phyloP scores from a whole-genome alignment of 2,329 filamentous ascomycete genomes.

The Pseudogymnoascus sp. region DNA sequence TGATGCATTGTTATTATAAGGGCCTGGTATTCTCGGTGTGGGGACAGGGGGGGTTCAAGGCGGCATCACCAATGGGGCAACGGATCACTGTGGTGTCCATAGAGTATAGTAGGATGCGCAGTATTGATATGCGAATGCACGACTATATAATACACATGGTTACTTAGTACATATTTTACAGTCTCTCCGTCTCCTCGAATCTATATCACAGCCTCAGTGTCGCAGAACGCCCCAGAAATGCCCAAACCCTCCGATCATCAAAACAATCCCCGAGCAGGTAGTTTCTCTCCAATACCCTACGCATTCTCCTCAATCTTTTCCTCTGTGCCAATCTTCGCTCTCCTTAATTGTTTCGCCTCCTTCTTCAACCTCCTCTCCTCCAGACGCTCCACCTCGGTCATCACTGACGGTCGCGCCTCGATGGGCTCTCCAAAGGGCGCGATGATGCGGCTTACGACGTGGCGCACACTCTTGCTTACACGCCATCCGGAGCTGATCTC shows the following conservation, averaged over 20 bases:
- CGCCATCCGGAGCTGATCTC: constrained; percentile 62
- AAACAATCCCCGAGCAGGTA: background rate
- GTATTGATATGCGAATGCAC: constrained; percentile 10
- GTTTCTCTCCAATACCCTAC: constrained; percentile 1
- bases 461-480: constrained; percentile 60
- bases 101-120: constrained; percentile 7
- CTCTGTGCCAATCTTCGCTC: constrained; percentile 29
- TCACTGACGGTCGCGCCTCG: constrained; percentile 58
- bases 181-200: background rate
- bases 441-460: constrained; percentile 70
- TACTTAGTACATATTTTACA: constrained; percentile 8
- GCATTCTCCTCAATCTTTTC: constrained; percentile 24
- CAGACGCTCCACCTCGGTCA: constrained; percentile 56
- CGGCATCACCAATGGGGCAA: background rate
- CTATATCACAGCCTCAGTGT: background rate
- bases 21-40: background rate
- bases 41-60: background rate
- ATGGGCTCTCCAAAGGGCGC: constrained; percentile 62
- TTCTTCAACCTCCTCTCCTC: constrained; percentile 49
- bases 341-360: constrained; percentile 50
- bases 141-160: constrained; percentile 8
- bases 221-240: background rate
- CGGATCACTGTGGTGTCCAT: background rate
- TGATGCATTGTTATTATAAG: constrained; percentile 35
- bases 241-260: background rate